A percentile compares a stretch with the other conserved stretches of the same genome.
phyloP scores from a whole-genome alignment of 2,329 filamentous ascomycete species.

The Colletotrichum tropicicola region DNA sequence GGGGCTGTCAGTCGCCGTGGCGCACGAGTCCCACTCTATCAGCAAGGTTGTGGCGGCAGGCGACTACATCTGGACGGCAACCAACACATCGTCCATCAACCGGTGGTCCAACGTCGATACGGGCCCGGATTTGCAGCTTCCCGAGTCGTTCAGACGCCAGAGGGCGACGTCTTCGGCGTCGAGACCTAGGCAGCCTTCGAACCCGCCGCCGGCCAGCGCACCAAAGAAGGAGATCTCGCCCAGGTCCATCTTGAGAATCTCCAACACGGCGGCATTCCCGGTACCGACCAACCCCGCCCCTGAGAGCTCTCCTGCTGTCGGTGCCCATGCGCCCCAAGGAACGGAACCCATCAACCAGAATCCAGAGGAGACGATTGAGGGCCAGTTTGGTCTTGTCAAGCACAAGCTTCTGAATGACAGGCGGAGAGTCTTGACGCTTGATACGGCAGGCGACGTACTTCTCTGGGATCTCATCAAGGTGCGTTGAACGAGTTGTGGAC shows the following conservation, averaged over 20 bases:
- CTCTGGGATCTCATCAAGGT: conserved; percentile 94
- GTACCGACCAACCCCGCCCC: conserved; percentile 60
- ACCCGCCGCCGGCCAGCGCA: conserved; percentile 42
- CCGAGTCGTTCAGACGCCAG: conserved; percentile 60
- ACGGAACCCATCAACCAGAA: conserved; percentile 70
- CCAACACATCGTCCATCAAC: conserved; percentile 90
- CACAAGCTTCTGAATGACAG: conserved; percentile 92
- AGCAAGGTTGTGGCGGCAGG: conserved; percentile 73
- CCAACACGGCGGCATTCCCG: conserved; percentile 84
- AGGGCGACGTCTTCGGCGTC: conserved; percentile 51
- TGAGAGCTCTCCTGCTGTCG: conserved; percentile 56
- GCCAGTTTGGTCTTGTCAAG: conserved; percentile 94
- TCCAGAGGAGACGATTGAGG: conserved; percentile 87
- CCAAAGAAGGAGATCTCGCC: conserved; percentile 75
- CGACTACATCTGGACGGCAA: conserved; percentile 89
- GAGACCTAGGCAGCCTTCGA: conserved; percentile 37
- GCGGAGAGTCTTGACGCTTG: conserved; percentile 86
- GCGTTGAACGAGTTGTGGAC: conserved; percentile 34
- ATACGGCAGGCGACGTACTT: conserved; percentile 93
- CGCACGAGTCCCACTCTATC: conserved; percentile 89
- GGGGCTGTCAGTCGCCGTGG: conserved; percentile 88
- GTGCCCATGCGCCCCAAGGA: conserved; percentile 30
- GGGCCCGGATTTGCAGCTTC: conserved; percentile 73
- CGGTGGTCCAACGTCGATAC: conserved; percentile 90
- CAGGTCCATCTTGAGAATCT: conserved; percentile 82